Evolutionary conservation across 2,329 filamentous ascomycete genomes (phyloP).

Genomic region (Stemphylium beticola): DNA sequence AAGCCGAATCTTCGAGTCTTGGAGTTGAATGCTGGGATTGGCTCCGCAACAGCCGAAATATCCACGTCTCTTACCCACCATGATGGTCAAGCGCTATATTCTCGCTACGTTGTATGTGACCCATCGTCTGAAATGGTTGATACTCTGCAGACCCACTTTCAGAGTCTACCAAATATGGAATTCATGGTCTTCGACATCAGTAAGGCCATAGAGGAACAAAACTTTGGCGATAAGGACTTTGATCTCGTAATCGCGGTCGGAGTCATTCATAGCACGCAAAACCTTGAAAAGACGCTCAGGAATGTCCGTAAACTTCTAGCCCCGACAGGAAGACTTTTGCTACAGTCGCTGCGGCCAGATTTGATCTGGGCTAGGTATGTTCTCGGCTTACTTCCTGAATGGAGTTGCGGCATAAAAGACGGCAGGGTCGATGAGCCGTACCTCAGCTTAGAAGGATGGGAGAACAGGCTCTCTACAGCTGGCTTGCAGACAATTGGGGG

Average conservation of each 20-base stretch:
- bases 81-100: not conserved
- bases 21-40: conserved; percentile 10
- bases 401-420: conserved; percentile 45
- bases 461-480: conserved; percentile 31
- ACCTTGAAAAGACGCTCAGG: not conserved
- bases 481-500: conserved; percentile 42
- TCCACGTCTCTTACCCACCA: not conserved
- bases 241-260: conserved; percentile 24
- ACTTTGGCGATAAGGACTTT: conserved; percentile 13
- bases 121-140: conserved; percentile 12
- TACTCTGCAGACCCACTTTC: conserved; percentile 4
- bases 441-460: conserved; percentile 40
- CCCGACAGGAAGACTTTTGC: conserved; percentile 53
- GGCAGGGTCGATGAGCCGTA: conserved; percentile 36
- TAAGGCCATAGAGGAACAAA: conserved; percentile 13
- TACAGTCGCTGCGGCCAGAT: conserved; percentile 48
- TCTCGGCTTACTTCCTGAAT: conserved; percentile 44
- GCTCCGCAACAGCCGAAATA: not conserved
- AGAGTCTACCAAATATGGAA: not conserved
- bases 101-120: not conserved
- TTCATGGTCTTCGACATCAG: conserved; percentile 16
- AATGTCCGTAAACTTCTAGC: conserved; percentile 15
- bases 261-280: not conserved
- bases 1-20: conserved; percentile 4
- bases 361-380: conserved; percentile 18